Conservation (phyloP, 352 stramenopile species). For the Thalassiosira mediterranea region DNA sequence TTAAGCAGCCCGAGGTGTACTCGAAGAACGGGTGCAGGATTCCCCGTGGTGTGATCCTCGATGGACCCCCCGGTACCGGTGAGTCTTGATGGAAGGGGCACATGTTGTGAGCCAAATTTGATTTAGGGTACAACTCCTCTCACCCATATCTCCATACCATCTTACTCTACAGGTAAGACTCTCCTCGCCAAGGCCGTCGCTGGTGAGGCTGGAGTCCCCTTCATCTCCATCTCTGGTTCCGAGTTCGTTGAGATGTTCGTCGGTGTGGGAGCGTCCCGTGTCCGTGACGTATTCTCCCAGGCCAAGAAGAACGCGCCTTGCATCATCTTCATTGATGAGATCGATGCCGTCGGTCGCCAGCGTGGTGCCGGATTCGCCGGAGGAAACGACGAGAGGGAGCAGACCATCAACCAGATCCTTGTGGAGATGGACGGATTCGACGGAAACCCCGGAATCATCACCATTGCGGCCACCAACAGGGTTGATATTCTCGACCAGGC, state of each 20-base stretch:
- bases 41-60: constrained; percentile 90
- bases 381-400: constrained; percentile 85
- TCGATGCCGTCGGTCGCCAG: constrained; percentile 91
- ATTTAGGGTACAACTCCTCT: too few species aligned
- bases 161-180: constrained; percentile 87
- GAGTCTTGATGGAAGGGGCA: too few species aligned
- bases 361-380: constrained; percentile 79
- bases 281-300: constrained; percentile 93
- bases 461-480: constrained; percentile 96
- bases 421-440: constrained; percentile 88
- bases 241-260: constrained; percentile 98
- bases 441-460: constrained; percentile 92
- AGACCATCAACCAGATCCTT: constrained; percentile 89
- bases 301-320: constrained; percentile 93
- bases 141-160: not conserved
- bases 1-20: constrained; percentile 91
- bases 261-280: constrained; percentile 90
- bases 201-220: constrained; percentile 91
- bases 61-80: constrained; percentile 89
- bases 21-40: constrained; percentile 91
- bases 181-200: constrained; percentile 92
- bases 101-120: too few species aligned
- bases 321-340: constrained; percentile 98
- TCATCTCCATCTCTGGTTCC: constrained; percentile 94
- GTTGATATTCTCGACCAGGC: constrained; percentile 94